Evolutionary conservation across 495 filamentous ascomycete genomes (phyloP).

Genomic region (Chaetomium fimeti): DNA sequence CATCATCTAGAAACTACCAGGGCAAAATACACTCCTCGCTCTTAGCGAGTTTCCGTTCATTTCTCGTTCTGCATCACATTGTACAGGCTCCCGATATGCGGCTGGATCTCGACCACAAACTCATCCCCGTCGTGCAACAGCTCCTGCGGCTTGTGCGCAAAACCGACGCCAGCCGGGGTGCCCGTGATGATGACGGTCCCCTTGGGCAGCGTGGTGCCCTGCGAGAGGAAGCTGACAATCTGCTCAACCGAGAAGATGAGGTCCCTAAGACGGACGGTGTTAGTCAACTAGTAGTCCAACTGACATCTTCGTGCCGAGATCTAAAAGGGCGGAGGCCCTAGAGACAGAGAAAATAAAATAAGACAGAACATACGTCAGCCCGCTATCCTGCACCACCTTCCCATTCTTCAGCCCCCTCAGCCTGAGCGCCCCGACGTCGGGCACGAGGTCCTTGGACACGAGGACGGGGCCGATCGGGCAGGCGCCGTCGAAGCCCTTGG

Average conservation of each 20-base stretch:
- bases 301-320: too few relatives aligned
- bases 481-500: constrained; percentile 49
- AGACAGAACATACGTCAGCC: constrained; percentile 44
- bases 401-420: constrained; percentile 50
- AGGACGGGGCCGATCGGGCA: constrained; percentile 55
- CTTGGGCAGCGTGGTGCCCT: constrained; percentile 48
- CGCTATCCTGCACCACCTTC: constrained; percentile 50
- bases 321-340: too few relatives aligned
- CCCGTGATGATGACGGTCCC: constrained; percentile 51
- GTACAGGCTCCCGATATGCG: constrained; percentile 47
- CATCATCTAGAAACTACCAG: constrained; percentile 4
- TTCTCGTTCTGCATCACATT: constrained; percentile 47
- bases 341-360: not conserved
- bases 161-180: constrained; percentile 50
- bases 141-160: constrained; percentile 43
- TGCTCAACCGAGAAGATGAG: constrained; percentile 48
- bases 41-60: constrained; percentile 21
- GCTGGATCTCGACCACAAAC: constrained; percentile 48
- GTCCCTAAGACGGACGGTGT: constrained; percentile 34
- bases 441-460: constrained; percentile 53
- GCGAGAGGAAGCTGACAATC: constrained; percentile 49
- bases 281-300: constrained; percentile 1
- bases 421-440: constrained; percentile 41
- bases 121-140: constrained; percentile 48
- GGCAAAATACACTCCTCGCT: not conserved